phyloP scores from a whole-genome alignment of 352 stramenopile genomes.

The Globisporangium lucens region DNA sequence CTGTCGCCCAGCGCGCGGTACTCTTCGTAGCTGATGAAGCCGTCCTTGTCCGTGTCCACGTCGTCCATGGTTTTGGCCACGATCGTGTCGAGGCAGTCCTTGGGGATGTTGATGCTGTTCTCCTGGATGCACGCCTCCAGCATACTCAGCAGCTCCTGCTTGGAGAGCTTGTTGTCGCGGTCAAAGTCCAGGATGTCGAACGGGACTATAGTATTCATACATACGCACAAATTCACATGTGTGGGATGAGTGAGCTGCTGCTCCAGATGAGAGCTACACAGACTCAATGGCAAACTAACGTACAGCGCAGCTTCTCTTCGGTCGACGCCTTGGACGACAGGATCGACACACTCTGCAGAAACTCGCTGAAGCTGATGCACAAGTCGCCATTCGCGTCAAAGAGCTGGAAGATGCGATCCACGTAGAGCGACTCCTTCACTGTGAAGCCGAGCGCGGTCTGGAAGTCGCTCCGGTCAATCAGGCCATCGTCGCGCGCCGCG shows the following conservation, averaged over 20 bases:
- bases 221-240: not conserved
- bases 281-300: slow-evolving; percentile 8
- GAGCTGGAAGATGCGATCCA: slow-evolving; percentile 79
- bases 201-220: slow-evolving; percentile 39
- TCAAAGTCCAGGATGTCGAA: slow-evolving; percentile 77
- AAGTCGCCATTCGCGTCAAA: slow-evolving; percentile 78
- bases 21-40: slow-evolving; percentile 77
- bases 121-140: slow-evolving; percentile 70
- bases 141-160: slow-evolving; percentile 66
- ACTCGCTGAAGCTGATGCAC: slow-evolving; percentile 81
- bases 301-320: slow-evolving; percentile 74
- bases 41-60: slow-evolving; percentile 60
- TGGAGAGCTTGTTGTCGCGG: slow-evolving; percentile 70
- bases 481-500: slow-evolving; percentile 54
- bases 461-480: slow-evolving; percentile 80
- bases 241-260: not conserved
- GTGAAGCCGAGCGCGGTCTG: slow-evolving; percentile 75
- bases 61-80: slow-evolving; percentile 71
- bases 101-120: slow-evolving; percentile 73
- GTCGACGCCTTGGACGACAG: slow-evolving; percentile 65
- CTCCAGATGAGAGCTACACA: slow-evolving; percentile 6
- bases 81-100: slow-evolving; percentile 57
- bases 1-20: slow-evolving; percentile 53
- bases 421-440: slow-evolving; percentile 78
- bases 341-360: slow-evolving; percentile 68